A percentile compares a stretch with the other conserved stretches of the same genome.
These are phyloP conservation scores for Cardamine resedifolia DNA, from an alignment of 345 rosid genomes.

Conservation along the genomic window DNA sequence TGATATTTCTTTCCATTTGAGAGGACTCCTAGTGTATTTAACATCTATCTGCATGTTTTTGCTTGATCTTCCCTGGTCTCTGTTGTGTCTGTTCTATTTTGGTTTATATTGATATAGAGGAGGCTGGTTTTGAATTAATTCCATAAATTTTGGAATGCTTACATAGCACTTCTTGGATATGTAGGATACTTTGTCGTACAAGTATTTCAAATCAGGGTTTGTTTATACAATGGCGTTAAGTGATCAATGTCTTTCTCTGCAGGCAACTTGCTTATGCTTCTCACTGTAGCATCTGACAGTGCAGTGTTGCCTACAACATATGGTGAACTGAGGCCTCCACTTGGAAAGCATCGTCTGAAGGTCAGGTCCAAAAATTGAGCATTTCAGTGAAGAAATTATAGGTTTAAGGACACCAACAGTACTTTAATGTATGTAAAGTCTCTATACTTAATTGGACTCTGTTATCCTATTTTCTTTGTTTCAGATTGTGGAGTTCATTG, in stretches of 20 bases:
- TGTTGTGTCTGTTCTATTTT: background rate
- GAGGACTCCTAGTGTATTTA: background rate
- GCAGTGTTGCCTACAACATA: conserved; percentile 85
- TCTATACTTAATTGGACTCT: background rate
- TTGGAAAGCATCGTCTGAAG: conserved; percentile 97
- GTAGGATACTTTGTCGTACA: conserved; percentile 5
- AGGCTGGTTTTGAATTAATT: conserved; percentile 1
- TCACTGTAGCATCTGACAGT: conserved; percentile 76
- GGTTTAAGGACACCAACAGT: background rate
- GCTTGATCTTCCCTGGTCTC: conserved; percentile 8
- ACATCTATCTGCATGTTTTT: background rate
- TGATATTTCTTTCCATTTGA: conserved; percentile 1
- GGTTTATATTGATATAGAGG: conserved; percentile 1
- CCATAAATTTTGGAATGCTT: background rate
- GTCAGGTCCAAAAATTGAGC: conserved; percentile 40
- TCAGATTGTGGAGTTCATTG: conserved; percentile 96
- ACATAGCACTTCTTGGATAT: background rate
- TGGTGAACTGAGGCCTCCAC: conserved; percentile 95
- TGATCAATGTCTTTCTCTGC: conserved; percentile 31
- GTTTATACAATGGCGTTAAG: conserved; percentile 13
- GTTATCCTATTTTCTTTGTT: conserved; percentile 20
- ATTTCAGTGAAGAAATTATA: background rate
- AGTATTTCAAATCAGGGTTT: conserved; percentile 15
- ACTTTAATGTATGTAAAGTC: conserved; percentile 7
- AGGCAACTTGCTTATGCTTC: conserved; percentile 77